phyloP scores from a whole-genome alignment of 2,329 filamentous ascomycete species.

The Hymenoscyphus scutula region DNA sequence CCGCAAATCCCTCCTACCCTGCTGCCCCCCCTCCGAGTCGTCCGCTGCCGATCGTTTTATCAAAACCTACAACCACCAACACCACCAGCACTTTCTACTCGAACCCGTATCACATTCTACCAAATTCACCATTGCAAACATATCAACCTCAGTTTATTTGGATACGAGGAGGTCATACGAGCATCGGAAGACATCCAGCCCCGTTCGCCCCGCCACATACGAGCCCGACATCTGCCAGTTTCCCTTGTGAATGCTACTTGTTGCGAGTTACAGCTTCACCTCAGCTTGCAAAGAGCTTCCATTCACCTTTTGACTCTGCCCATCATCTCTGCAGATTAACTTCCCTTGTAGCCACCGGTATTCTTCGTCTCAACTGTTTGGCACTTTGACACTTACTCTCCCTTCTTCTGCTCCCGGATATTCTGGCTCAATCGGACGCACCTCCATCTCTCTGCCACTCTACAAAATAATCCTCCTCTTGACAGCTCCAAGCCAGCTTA shows the following conservation, averaged over 20 bases:
- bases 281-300: background rate
- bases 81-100: background rate
- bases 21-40: background rate
- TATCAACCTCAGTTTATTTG: background rate
- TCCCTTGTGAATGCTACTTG: background rate
- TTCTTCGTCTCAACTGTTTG: background rate
- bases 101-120: background rate
- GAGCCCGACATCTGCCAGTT: conserved; percentile 1
- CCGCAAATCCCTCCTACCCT: background rate
- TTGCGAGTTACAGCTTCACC: background rate
- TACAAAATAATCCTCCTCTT: background rate
- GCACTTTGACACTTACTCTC: background rate
- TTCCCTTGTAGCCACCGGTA: background rate
- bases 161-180: background rate
- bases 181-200: background rate
- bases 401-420: background rate
- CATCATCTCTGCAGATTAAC: background rate
- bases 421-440: background rate
- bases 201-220: background rate
- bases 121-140: background rate
- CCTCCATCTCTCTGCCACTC: background rate
- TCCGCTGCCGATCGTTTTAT: conserved; percentile 1
- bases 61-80: background rate
- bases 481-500: background rate
- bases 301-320: background rate